These are phyloP conservation scores for Biscogniauxia marginata DNA, from an alignment of 2,329 filamentous ascomycete genomes.

Conservation along the genomic window DNA sequence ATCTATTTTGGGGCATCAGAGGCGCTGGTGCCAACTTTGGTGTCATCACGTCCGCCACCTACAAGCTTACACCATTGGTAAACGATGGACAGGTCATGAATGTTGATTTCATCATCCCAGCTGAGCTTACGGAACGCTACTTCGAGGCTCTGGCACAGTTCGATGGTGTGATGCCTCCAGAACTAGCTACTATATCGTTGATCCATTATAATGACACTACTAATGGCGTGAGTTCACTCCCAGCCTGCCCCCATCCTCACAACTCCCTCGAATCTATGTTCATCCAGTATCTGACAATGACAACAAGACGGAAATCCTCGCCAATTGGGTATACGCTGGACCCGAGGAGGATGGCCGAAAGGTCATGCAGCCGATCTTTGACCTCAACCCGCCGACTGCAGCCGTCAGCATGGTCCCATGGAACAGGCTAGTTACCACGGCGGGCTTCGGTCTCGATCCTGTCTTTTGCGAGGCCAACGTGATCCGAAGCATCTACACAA, in stretches of 20 bases:
- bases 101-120: conserved; percentile 1
- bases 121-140: neutral
- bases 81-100: conserved; percentile 1
- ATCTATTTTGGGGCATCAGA: conserved; percentile 20
- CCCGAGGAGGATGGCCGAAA: neutral
- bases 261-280: too few species aligned
- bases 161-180: neutral
- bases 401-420: neutral
- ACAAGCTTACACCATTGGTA: neutral
- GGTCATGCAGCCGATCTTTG: neutral
- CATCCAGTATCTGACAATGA: too few species aligned
- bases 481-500: too few species aligned
- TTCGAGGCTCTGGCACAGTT: neutral
- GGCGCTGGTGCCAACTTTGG: conserved; percentile 29
- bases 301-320: neutral
- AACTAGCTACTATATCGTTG: neutral
- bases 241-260: too few species aligned
- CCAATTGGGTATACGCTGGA: neutral
- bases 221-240: neutral
- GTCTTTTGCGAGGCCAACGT: neutral
- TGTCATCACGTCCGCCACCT: conserved; percentile 13
- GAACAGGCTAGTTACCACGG: neutral
- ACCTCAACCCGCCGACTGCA: neutral
- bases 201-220: neutral
- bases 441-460: neutral